Conservation (phyloP, 768 basidiomycete genomes). For the Mycena alexandri region DNA sequence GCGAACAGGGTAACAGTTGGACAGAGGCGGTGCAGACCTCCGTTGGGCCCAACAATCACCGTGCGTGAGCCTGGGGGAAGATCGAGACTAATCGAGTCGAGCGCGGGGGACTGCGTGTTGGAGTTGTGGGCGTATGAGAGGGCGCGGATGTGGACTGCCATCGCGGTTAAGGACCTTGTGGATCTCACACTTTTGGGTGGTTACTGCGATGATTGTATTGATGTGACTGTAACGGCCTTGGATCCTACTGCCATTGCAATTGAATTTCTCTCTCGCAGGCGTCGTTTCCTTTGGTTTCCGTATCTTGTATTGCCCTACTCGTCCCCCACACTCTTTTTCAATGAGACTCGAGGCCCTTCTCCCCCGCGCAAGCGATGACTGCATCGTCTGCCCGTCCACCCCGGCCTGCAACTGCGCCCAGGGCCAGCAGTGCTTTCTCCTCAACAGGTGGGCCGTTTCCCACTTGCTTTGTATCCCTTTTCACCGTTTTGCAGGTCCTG, state of each 20-base stretch:
- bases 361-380: constrained; percentile 30
- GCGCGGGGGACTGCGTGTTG: constrained; percentile 58
- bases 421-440: constrained; percentile 70
- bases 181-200: too few species aligned
- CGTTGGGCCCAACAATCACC: constrained; percentile 93
- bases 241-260: too few species aligned
- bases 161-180: constrained; percentile 15
- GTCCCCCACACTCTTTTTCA: constrained; percentile 43
- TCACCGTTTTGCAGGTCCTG: constrained; percentile 63
- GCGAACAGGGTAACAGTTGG: constrained; percentile 18
- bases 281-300: too few species aligned
- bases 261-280: too few species aligned
- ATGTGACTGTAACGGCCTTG: too few species aligned
- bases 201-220: too few species aligned
- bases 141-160: constrained; percentile 60
- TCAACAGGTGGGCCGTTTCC: constrained; percentile 62
- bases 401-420: constrained; percentile 68
- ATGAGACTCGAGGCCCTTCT: constrained; percentile 39
- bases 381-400: constrained; percentile 43
- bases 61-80: constrained; percentile 85
- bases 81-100: constrained; percentile 72
- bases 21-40: constrained; percentile 68
- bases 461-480: constrained; percentile 10
- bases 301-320: neutral
- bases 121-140: constrained; percentile 71